Evolutionary conservation across 441 rosid genomes (phyloP), one percentile per base, ranked within the genome.

Genomic region (Euphorbia schlechtendalii): DNA sequence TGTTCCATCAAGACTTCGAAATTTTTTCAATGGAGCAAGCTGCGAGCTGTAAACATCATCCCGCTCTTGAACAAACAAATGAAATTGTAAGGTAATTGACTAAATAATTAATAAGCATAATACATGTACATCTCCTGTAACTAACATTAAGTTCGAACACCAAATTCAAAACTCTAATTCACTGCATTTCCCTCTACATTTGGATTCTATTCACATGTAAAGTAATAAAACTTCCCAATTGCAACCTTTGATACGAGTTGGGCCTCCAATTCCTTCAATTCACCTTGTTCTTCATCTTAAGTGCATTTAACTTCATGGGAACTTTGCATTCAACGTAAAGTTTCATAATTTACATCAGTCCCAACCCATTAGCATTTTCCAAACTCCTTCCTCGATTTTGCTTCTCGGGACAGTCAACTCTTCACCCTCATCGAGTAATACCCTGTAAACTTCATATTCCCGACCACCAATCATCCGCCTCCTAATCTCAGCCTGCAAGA

Each of bases 321-420:
- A 62, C 51, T n/a, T 38, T 14, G 40, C 13, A 10, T 32, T 20
- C 7, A 24, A 40, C 13, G 38, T 53, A 32, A 30, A 64, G 53
- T 21, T 45, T 55, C 51, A 15, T 69, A 65, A 69, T 71, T 76
- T 72, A 65, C 66, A 21, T 81, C 78, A 82, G 61, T 86, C 82
- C 97, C 97, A 86, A 59, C 97, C 98, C 96, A 88, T 88, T 67
- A 90, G 78, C 81, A 72, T 77, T 54, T 81, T 93, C 98, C 96
- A 86, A 15, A 84, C 96, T 76, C 74, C 76, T 76, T 78, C 84
- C 84, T 84, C 86, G 5, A 90, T 86, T 73, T 80, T 84, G 64
- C 71, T 74, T 66, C 77, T 74, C 0, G 79, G 75, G 46, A 84
- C 68, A 0, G 78, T 56, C 54, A 77, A 75, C 64, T 83, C 79